Conservation (phyloP, 805 yeast species). For the Sporopachydermia lactativora region DNA sequence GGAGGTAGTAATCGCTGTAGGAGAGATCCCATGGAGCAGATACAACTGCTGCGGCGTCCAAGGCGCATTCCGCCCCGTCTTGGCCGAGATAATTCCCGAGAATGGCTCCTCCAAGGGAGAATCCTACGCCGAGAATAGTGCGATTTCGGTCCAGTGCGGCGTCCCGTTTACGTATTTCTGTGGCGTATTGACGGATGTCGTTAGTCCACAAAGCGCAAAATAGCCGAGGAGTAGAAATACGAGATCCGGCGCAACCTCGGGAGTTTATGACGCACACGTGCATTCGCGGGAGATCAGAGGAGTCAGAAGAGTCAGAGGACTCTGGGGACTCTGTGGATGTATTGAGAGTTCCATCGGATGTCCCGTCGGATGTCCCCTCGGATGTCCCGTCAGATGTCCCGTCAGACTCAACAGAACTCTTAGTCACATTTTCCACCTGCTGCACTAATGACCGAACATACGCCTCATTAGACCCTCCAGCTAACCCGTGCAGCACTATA, state of each 20-base stretch:
- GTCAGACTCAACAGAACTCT: slow-evolving; percentile 30
- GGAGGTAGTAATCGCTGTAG: slow-evolving; percentile 34
- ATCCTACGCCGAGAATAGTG: slow-evolving; percentile 52
- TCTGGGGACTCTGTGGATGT: too few species aligned
- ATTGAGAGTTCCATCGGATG: too few species aligned
- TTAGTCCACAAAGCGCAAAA: slow-evolving; percentile 58
- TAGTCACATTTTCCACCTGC: slow-evolving; percentile 27
- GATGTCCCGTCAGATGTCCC: not conserved
- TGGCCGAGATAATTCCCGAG: slow-evolving; percentile 58
- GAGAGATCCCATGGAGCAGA: slow-evolving; percentile 66
- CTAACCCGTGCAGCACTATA: slow-evolving; percentile 55
- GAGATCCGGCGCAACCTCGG: slow-evolving; percentile 68
- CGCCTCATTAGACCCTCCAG: slow-evolving; percentile 73
- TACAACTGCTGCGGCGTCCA: slow-evolving; percentile 44
- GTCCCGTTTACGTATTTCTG: slow-evolving; percentile 32
- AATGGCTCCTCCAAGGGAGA: slow-evolving; percentile 60
- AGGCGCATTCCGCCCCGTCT: slow-evolving; percentile 36
- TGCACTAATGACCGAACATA: slow-evolving; percentile 35
- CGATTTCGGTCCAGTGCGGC: slow-evolving; percentile 35
- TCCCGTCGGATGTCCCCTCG: too few species aligned
- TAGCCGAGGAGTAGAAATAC: slow-evolving; percentile 51
- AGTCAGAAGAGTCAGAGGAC: too few species aligned
- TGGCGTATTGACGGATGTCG: slow-evolving; percentile 48
- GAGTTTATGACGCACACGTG: slow-evolving; percentile 35
- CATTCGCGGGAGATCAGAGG: too few species aligned